Evolutionary conservation across 2,329 filamentous ascomycete genomes (phyloP).

Genomic region (Stemphylium vesicarium): DNA sequence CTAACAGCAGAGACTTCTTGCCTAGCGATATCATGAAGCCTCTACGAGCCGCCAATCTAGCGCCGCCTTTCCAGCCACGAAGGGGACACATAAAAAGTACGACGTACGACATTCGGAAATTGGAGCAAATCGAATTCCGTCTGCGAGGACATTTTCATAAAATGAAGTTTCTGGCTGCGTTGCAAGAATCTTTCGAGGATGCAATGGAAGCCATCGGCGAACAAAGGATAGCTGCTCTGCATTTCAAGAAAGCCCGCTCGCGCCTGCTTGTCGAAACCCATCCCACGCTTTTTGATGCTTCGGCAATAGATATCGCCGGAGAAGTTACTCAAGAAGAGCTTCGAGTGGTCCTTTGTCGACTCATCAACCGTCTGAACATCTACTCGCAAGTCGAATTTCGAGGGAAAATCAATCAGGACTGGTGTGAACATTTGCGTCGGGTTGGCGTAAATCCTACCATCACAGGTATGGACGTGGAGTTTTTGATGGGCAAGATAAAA

Average conservation of each 20-base stretch:
- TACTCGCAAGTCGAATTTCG: neutral
- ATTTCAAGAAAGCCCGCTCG: slow-evolving; percentile 17
- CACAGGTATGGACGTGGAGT: slow-evolving; percentile 30
- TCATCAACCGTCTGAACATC: slow-evolving; percentile 16
- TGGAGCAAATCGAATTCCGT: slow-evolving; percentile 29
- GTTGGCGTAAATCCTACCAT: slow-evolving; percentile 31
- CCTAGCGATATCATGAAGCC: slow-evolving; percentile 35
- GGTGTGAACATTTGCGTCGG: slow-evolving; percentile 18
- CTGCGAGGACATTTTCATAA: slow-evolving; percentile 19
- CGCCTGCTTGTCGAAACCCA: slow-evolving; percentile 26
- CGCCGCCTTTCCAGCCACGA: slow-evolving; percentile 17
- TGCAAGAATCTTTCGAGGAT: slow-evolving; percentile 1
- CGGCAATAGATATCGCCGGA: slow-evolving; percentile 31
- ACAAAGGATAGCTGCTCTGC: neutral
- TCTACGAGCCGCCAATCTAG: slow-evolving; percentile 29
- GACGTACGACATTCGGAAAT: slow-evolving; percentile 10
- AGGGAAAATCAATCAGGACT: neutral
- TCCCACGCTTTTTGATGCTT: slow-evolving; percentile 16
- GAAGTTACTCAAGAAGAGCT: slow-evolving; percentile 29
- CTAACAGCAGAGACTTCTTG: slow-evolving; percentile 21
- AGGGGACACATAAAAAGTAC: neutral
- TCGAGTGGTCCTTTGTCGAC: slow-evolving; percentile 30
- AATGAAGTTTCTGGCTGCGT: slow-evolving; percentile 13
- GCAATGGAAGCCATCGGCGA: slow-evolving; percentile 15
- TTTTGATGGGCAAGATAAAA: slow-evolving; percentile 27